These are phyloP conservation scores for Colletotrichum sidae DNA, from an alignment of 2,329 filamentous ascomycete genomes.

Conservation along the genomic window DNA sequence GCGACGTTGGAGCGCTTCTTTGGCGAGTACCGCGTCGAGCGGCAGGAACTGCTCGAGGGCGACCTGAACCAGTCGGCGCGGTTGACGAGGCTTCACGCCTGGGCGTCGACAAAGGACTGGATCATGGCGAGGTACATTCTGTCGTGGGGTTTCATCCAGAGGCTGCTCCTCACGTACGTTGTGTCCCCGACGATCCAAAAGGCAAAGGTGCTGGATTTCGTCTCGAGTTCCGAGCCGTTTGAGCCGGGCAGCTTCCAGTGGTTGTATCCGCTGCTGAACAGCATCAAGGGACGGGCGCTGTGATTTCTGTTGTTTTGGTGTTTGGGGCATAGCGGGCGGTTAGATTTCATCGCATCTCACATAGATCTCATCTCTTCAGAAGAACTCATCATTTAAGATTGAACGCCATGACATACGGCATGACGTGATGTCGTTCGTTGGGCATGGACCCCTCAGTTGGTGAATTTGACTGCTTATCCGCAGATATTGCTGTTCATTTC, in stretches of 20 bases:
- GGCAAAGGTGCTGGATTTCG: conserved; percentile 39
- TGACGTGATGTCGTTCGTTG: no score
- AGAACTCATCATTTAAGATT: no score
- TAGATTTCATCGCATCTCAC: no score
- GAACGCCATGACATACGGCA: no score
- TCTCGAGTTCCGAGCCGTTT: conserved; percentile 37
- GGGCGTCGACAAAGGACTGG: conserved; percentile 42
- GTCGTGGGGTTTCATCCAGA: conserved; percentile 20
- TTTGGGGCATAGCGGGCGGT: not conserved
- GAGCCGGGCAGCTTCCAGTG: conserved; percentile 31
- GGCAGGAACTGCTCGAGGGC: conserved; percentile 30
- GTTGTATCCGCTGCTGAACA: conserved; percentile 19
- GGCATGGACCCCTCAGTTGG: no score
- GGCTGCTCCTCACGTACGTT: conserved; percentile 23
- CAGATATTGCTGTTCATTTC: no score
- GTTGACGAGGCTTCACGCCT: conserved; percentile 42
- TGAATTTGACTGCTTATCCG: no score
- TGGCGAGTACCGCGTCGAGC: conserved; percentile 38
- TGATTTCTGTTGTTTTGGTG: not conserved
- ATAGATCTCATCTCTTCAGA: no score
- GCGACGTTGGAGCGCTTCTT: conserved; percentile 33
- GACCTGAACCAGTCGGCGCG: conserved; percentile 37
- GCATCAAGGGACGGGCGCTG: not conserved
- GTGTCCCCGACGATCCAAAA: conserved; percentile 33
- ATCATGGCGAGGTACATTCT: conserved; percentile 41